These are phyloP conservation scores for Lecanicillium sp. DNA, from an alignment of 2,329 filamentous ascomycete species.

Conservation along the genomic window DNA sequence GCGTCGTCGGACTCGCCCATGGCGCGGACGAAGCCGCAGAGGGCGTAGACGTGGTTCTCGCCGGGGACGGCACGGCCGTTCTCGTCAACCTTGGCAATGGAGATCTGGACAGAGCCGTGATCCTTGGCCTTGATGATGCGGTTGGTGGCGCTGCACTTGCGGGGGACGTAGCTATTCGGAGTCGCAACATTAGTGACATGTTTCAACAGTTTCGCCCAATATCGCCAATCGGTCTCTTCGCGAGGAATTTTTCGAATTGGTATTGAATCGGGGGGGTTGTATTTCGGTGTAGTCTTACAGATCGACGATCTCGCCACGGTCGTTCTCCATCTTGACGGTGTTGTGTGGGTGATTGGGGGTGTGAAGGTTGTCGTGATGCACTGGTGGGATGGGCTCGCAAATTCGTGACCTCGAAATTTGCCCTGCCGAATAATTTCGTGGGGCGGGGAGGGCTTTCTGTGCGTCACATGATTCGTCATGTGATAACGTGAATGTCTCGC, in stretches of 20 bases:
- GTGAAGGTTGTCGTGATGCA: slow-evolving; percentile 21
- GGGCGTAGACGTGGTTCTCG: slow-evolving; percentile 95
- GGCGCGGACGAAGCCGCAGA: slow-evolving; percentile 94
- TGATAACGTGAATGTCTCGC: slow-evolving; percentile 31
- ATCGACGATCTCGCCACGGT: slow-evolving; percentile 99
- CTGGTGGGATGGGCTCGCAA: slow-evolving; percentile 23
- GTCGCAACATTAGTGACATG: slow-evolving; percentile 22
- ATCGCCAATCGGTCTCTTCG: no score
- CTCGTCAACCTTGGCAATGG: slow-evolving; percentile 97
- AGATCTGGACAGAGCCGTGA: slow-evolving; percentile 97
- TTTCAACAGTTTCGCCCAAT: slow-evolving; percentile 13
- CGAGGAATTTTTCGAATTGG: slow-evolving; percentile 2
- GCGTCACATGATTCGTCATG: slow-evolving; percentile 29
- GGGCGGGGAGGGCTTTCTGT: slow-evolving; percentile 30
- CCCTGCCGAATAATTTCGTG: slow-evolving; percentile 31
- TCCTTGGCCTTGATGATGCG: slow-evolving; percentile 99
- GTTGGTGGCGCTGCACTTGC: slow-evolving; percentile 98
- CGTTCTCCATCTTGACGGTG: slow-evolving; percentile 91
- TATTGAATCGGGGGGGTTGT: background rate
- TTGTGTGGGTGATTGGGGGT: slow-evolving; percentile 25
- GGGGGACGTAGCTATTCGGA: slow-evolving; percentile 76
- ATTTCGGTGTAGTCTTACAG: slow-evolving; percentile 58
- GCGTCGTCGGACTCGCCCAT: slow-evolving; percentile 98
- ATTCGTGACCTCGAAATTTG: slow-evolving; percentile 28
- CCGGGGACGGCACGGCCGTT: slow-evolving; percentile 88